phyloP scores from a whole-genome alignment of 2,329 filamentous ascomycete species.

The Pestalotiopsis sp. region DNA sequence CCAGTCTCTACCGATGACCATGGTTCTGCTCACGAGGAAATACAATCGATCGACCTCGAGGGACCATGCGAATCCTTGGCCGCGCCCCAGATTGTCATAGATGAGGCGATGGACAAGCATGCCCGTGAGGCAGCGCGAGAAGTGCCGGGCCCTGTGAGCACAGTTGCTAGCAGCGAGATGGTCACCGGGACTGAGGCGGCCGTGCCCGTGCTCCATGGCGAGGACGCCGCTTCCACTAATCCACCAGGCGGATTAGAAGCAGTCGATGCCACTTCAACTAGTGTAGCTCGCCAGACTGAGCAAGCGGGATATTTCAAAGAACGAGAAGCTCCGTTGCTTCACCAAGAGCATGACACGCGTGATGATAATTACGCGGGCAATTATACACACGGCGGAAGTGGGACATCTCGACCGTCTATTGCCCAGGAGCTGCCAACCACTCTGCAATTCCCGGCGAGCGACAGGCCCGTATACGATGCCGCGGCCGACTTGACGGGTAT shows the following conservation, averaged over 20 bases:
- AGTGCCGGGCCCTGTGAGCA: too few species aligned
- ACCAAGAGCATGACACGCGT: background rate
- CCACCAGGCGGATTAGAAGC: background rate
- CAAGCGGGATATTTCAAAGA: background rate
- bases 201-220: background rate
- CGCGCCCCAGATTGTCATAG: conserved; percentile 9
- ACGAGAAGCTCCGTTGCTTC: background rate
- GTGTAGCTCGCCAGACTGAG: background rate
- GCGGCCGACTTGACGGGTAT: conserved; percentile 22
- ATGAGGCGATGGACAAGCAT: background rate
- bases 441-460: background rate
- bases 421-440: background rate
- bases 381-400: background rate
- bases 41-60: conserved; percentile 14
- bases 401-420: background rate
- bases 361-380: background rate
- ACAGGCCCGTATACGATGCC: background rate
- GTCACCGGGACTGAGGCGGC: background rate
- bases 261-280: background rate
- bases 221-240: background rate
- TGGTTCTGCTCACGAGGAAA: conserved; percentile 6
- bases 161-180: background rate
- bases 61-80: background rate
- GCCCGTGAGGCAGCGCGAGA: background rate
- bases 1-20: background rate